Percentiles rank a stretch among this genome's conserved stretches.
phyloP scores from a whole-genome alignment of 2,329 filamentous ascomycete genomes.

The Tolypocladium endophyticum region DNA sequence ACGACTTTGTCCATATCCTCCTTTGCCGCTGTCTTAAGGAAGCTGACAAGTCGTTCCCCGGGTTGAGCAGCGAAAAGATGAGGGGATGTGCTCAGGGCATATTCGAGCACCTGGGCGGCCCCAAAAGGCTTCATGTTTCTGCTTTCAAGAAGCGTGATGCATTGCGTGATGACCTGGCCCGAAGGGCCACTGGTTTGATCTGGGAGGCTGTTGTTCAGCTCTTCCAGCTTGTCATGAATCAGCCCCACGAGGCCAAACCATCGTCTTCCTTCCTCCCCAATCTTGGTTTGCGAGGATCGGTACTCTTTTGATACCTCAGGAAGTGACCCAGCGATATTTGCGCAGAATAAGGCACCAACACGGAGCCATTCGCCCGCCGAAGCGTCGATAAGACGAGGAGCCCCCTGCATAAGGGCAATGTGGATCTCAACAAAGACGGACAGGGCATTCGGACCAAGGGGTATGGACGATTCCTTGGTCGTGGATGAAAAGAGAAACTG shows the following conservation, averaged over 20 bases:
- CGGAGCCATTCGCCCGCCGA: slow-evolving; percentile 51
- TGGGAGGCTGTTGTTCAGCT: slow-evolving; percentile 9
- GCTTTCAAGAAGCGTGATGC: slow-evolving; percentile 31
- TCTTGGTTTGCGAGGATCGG: slow-evolving; percentile 56
- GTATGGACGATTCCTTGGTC: slow-evolving; percentile 24
- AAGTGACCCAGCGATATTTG: slow-evolving; percentile 60
- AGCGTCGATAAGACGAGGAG: slow-evolving; percentile 32
- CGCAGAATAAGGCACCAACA: slow-evolving; percentile 50
- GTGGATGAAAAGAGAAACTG: slow-evolving; percentile 39
- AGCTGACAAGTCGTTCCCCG: slow-evolving; percentile 25
- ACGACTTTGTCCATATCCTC: slow-evolving; percentile 49
- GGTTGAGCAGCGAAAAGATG: slow-evolving; percentile 27
- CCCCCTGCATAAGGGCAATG: slow-evolving; percentile 28
- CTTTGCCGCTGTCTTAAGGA: slow-evolving; percentile 39
- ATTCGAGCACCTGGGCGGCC: slow-evolving; percentile 35
- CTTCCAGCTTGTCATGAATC: slow-evolving; percentile 25
- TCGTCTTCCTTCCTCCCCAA: slow-evolving; percentile 56
- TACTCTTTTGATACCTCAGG: slow-evolving; percentile 77
- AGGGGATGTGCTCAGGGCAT: slow-evolving; percentile 24
- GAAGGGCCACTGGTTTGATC: slow-evolving; percentile 21
- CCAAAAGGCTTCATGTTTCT: slow-evolving; percentile 49
- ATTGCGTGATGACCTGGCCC: slow-evolving; percentile 17
- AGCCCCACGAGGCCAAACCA: slow-evolving; percentile 52
- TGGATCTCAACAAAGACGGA: slow-evolving; percentile 37
- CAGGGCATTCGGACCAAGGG: slow-evolving; percentile 22